Conservation (phyloP, 352 stramenopile species). For the Globisporangium apiculatum region DNA sequence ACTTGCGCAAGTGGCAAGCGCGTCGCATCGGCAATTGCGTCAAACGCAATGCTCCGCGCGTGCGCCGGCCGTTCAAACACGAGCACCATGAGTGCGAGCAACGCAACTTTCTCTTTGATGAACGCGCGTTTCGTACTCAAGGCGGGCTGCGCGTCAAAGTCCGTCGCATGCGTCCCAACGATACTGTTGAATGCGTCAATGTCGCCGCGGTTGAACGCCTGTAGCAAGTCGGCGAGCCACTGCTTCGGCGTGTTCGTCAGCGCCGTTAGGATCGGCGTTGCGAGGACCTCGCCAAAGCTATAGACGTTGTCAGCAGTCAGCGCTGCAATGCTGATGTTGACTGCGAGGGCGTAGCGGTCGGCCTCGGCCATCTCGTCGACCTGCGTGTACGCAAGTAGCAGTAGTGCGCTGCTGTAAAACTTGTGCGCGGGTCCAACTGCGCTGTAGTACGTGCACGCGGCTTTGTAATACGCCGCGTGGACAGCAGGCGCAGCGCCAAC, state of each 20-base stretch:
- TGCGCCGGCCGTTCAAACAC: constrained; percentile 93
- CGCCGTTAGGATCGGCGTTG: constrained; percentile 89
- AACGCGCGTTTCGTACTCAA: constrained; percentile 92
- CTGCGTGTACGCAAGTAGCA: constrained; percentile 95
- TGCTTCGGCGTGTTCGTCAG: constrained; percentile 88
- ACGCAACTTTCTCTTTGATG: constrained; percentile 97
- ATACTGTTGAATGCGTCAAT: constrained; percentile 93
- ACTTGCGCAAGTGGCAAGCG: constrained; percentile 88
- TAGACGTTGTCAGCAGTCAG: constrained; percentile 96
- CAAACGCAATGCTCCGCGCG: constrained; percentile 92
- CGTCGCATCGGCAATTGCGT: constrained; percentile 89
- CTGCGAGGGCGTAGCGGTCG: constrained; percentile 85
- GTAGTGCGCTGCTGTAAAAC: constrained; percentile 96
- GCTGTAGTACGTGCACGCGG: constrained; percentile 91
- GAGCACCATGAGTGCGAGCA: constrained; percentile 96
- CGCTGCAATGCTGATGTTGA: constrained; percentile 94
- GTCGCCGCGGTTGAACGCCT: constrained; percentile 93
- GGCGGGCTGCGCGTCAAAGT: constrained; percentile 89
- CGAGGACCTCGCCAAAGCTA: constrained; percentile 98
- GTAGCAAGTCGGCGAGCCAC: constrained; percentile 94
- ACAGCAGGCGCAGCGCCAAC: constrained; percentile 88
- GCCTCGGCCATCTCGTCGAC: constrained; percentile 82
- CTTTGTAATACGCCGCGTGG: constrained; percentile 90
- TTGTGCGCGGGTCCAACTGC: constrained; percentile 88
- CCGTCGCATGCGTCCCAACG: constrained; percentile 56